Percentiles rank a stretch among this genome's conserved stretches.
These are phyloP conservation scores for Erythrophleum ivorense DNA, from an alignment of 331 rosid genomes.

Conservation along the genomic window DNA sequence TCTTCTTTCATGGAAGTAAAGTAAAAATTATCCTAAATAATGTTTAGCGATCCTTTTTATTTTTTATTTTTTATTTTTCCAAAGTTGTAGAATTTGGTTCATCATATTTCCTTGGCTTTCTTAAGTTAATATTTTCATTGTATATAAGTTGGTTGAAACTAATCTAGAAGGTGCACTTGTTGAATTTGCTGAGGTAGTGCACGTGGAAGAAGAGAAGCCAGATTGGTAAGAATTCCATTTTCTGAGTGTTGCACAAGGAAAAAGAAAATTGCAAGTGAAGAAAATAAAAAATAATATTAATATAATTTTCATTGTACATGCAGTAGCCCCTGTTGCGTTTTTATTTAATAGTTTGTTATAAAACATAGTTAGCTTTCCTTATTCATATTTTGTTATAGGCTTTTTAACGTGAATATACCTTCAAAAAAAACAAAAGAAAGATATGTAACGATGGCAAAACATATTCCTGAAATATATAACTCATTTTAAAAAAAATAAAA, in stretches of 20 bases:
- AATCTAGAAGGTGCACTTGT: slow-evolving; percentile 89
- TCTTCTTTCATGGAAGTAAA: not conserved
- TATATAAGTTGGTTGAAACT: slow-evolving; percentile 79
- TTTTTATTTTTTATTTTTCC: not conserved
- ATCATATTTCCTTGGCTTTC: not conserved
- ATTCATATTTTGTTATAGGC: no score
- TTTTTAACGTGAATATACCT: no score
- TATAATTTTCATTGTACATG: not conserved
- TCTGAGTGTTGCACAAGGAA: slow-evolving; percentile 2
- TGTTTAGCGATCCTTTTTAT: not conserved
- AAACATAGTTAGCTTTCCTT: no score
- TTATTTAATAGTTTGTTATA: no score
- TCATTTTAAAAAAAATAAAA: no score
- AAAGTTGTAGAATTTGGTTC: not conserved
- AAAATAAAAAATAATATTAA: not conserved
- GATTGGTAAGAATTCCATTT: slow-evolving; percentile 67
- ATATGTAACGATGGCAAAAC: no score
- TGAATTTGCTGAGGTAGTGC: slow-evolving; percentile 84
- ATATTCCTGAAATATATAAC: no score
- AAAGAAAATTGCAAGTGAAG: not conserved
- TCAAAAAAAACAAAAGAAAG: no score
- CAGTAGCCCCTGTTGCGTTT: slow-evolving; percentile 1
- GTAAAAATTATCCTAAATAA: not conserved
- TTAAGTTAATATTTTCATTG: slow-evolving; percentile 3
- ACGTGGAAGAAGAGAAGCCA: slow-evolving; percentile 90